Percentiles rank a stretch among this genome's conserved stretches.
Evolutionary conservation across 2,329 filamentous ascomycete species (phyloP).

Genomic region (Moelleriella libera): DNA sequence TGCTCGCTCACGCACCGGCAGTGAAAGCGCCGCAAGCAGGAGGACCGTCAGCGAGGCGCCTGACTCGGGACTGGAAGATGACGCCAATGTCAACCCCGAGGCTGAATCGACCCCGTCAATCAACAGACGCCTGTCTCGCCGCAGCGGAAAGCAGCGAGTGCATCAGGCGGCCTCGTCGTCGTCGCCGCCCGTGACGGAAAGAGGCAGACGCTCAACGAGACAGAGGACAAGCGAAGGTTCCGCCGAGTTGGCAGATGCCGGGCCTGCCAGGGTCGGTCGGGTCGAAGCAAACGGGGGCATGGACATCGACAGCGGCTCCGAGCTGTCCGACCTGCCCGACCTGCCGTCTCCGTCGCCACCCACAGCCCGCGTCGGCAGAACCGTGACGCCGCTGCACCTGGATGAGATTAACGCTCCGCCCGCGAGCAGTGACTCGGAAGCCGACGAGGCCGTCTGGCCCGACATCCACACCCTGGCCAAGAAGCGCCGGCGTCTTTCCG

Average conservation of each 20-base stretch:
- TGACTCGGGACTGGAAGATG: slow-evolving; percentile 23
- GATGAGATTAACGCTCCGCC: slow-evolving; percentile 41
- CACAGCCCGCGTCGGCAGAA: slow-evolving; percentile 13
- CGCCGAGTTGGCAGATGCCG: slow-evolving; percentile 20
- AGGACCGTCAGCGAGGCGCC: slow-evolving; percentile 12
- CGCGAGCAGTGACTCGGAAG: slow-evolving; percentile 35
- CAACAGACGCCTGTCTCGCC: slow-evolving; percentile 21
- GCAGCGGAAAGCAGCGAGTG: slow-evolving; percentile 9
- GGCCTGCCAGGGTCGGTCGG: slow-evolving; percentile 21
- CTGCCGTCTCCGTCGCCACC: slow-evolving; percentile 20
- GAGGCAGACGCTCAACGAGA: slow-evolving; percentile 18
- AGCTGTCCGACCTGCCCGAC: slow-evolving; percentile 22
- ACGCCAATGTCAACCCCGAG: slow-evolving; percentile 42
- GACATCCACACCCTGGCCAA: slow-evolving; percentile 36
- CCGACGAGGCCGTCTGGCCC: slow-evolving; percentile 32
- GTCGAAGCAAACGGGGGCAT: slow-evolving; percentile 10
- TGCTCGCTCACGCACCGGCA: slow-evolving; percentile 16
- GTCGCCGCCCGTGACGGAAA: not conserved
- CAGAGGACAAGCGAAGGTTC: slow-evolving; percentile 39
- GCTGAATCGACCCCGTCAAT: slow-evolving; percentile 55
- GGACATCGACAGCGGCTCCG: slow-evolving; percentile 20
- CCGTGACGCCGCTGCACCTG: slow-evolving; percentile 28
- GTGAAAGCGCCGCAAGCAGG: slow-evolving; percentile 3
- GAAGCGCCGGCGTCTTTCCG: slow-evolving; percentile 24
- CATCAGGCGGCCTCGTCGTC: not conserved